These are phyloP conservation scores for Aspergillus sp. DNA, from an alignment of 2,329 filamentous ascomycete genomes.

Conservation along the genomic window DNA sequence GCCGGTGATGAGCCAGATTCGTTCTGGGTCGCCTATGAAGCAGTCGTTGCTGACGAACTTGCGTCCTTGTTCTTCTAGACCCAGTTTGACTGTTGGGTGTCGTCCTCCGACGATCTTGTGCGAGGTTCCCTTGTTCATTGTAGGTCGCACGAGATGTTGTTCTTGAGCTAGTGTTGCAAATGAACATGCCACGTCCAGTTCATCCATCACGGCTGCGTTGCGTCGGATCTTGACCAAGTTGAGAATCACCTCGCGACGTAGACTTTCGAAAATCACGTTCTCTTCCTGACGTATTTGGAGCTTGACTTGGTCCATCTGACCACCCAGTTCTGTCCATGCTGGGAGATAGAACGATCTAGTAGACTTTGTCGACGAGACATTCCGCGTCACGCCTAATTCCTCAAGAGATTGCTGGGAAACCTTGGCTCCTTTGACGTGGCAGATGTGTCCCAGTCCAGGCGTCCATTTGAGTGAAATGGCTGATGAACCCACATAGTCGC, in stretches of 20 bases:
- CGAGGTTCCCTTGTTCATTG: constrained; percentile 58
- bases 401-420: constrained; percentile 50
- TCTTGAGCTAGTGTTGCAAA: constrained; percentile 77
- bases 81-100: constrained; percentile 87
- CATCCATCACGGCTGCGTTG: constrained; percentile 87
- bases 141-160: constrained; percentile 67
- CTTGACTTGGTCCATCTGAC: constrained; percentile 70
- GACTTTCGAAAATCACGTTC: constrained; percentile 67
- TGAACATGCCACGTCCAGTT: constrained; percentile 83
- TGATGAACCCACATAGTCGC: constrained; percentile 55
- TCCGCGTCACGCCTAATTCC: constrained; percentile 43
- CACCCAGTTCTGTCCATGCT: constrained; percentile 79
- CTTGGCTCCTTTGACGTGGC: constrained; percentile 75
- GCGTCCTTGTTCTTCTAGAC: constrained; percentile 72
- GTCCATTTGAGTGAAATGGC: constrained; percentile 80
- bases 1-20: constrained; percentile 63
- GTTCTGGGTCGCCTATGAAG: constrained; percentile 71
- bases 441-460: constrained; percentile 81
- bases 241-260: constrained; percentile 71
- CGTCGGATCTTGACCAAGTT: constrained; percentile 82
- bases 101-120: constrained; percentile 81
- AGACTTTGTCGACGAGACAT: constrained; percentile 72
- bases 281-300: constrained; percentile 80
- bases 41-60: constrained; percentile 85
- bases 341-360: constrained; percentile 80